Conservation (phyloP, 805 yeast species). For the Candida adriatica region DNA sequence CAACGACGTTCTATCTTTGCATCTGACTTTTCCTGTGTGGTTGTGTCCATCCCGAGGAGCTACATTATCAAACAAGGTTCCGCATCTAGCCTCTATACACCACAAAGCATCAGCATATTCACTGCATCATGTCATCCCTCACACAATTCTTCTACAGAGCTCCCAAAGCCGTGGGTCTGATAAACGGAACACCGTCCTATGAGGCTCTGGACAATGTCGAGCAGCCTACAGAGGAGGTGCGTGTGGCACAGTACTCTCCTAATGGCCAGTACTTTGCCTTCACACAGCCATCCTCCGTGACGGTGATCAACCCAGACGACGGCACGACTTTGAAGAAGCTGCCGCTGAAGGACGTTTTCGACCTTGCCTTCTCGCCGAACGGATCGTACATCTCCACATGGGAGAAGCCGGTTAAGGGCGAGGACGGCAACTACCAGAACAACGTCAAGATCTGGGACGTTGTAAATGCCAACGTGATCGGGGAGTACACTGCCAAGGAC, state of each 20-base stretch:
- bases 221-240: constrained; percentile 39
- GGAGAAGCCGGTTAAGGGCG: constrained; percentile 76
- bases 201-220: constrained; percentile 22
- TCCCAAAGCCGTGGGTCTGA: constrained; percentile 48
- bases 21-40: too few relatives aligned
- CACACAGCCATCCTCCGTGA: constrained; percentile 57
- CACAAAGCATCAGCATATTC: too few relatives aligned
- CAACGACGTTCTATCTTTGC: too few relatives aligned
- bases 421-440: constrained; percentile 68
- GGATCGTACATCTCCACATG: constrained; percentile 81
- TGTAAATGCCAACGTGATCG: constrained; percentile 38
- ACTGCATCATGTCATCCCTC: too few relatives aligned
- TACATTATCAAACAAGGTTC: too few relatives aligned
- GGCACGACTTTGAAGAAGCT: constrained; percentile 42
- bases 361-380: constrained; percentile 80
- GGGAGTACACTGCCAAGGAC: constrained; percentile 66
- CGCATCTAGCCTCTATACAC: too few relatives aligned
- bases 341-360: constrained; percentile 63
- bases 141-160: constrained; percentile 35
- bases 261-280: constrained; percentile 66
- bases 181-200: constrained; percentile 38
- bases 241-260: constrained; percentile 60
- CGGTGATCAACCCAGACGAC: constrained; percentile 47
- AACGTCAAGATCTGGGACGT: constrained; percentile 76
- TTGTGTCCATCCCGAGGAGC: too few relatives aligned